Evolutionary conservation across 169 alveolate species (phyloP).

Genomic region (Perkinsus olseni): DNA sequence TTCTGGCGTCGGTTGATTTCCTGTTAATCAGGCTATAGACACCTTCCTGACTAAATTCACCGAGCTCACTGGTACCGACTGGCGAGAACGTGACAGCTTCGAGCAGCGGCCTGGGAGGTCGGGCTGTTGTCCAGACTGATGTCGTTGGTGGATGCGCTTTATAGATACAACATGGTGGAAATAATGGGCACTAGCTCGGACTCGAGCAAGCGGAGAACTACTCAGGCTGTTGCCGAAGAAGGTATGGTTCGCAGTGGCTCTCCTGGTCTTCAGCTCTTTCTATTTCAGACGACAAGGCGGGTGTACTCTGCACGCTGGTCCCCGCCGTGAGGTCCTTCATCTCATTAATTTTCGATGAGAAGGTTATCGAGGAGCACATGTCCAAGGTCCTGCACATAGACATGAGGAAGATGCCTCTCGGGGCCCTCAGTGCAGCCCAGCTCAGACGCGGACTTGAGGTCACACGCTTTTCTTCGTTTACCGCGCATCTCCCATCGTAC

Average conservation of each 20-base stretch:
- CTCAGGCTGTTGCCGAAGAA: background rate
- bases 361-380: background rate
- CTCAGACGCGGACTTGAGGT: background rate
- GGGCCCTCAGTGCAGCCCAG: background rate
- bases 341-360: background rate
- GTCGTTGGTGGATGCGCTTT: background rate
- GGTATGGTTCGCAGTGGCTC: background rate
- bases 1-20: background rate
- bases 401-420: background rate
- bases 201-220: background rate
- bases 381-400: background rate
- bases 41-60: background rate
- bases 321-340: background rate
- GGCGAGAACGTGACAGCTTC: background rate
- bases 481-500: too few relatives aligned
- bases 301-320: background rate
- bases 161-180: background rate
- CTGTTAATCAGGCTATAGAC: background rate
- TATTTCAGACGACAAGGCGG: background rate
- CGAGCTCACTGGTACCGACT: background rate
- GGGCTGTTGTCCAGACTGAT: background rate
- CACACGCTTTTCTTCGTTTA: background rate
- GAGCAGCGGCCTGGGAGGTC: background rate
- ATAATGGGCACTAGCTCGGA: background rate
- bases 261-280: background rate